Percentiles rank a stretch among this genome's conserved stretches.
These are phyloP conservation scores for Russula olivacea DNA, from an alignment of 768 basidiomycete genomes.

Conservation along the genomic window DNA sequence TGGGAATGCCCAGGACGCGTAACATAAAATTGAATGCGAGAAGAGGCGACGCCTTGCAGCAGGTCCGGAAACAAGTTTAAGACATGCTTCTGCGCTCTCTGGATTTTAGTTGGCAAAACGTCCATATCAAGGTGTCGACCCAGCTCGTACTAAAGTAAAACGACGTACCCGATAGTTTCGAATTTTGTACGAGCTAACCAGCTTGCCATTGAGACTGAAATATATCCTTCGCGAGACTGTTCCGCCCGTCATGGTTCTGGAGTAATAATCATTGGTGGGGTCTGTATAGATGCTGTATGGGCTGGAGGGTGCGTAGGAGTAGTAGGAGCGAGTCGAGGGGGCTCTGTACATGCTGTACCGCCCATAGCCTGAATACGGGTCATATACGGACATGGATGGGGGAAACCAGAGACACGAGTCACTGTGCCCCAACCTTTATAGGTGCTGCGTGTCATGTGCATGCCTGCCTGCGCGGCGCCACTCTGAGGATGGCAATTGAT, in stretches of 20 bases:
- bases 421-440: constrained; percentile 9
- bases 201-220: constrained; percentile 14
- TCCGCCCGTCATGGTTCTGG: not conserved
- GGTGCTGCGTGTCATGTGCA: constrained; percentile 1
- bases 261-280: not conserved
- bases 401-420: not conserved
- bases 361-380: constrained; percentile 3
- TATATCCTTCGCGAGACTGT: constrained; percentile 15
- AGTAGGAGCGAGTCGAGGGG: constrained; percentile 11
- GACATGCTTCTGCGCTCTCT: constrained; percentile 18
- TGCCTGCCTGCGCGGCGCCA: not conserved
- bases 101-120: not conserved
- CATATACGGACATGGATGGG: constrained; percentile 20
- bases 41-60: constrained; percentile 15
- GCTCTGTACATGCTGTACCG: constrained; percentile 9
- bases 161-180: constrained; percentile 11
- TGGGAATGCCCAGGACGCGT: constrained; percentile 6
- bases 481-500: not conserved
- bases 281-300: not conserved
- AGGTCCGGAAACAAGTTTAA: constrained; percentile 6
- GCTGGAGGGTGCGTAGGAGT: constrained; percentile 2
- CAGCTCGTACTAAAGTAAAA: not conserved
- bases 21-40: constrained; percentile 21
- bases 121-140: not conserved
- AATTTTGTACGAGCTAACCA: constrained; percentile 12